Percentiles rank a stretch among this genome's conserved stretches.
These are phyloP conservation scores for Xylariomycetidae sp. DNA, from an alignment of 2,329 filamentous ascomycete genomes.

Conservation along the genomic window DNA sequence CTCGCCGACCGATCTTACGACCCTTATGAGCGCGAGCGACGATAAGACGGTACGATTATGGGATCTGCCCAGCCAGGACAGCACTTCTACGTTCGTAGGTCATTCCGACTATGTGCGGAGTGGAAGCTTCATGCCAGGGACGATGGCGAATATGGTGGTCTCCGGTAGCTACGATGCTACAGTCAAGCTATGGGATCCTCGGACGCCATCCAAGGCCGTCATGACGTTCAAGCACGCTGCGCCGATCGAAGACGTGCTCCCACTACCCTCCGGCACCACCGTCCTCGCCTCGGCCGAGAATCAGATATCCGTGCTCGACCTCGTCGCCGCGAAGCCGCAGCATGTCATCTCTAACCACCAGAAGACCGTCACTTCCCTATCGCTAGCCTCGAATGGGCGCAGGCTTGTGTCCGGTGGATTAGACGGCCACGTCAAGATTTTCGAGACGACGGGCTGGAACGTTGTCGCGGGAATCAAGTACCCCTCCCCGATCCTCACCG, in stretches of 20 bases:
- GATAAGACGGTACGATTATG: constrained; percentile 90
- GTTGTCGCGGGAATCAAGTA: constrained; percentile 95
- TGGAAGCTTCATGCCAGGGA: constrained; percentile 77
- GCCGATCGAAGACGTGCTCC: constrained; percentile 81
- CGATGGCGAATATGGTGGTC: constrained; percentile 69
- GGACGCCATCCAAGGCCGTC: constrained; percentile 62
- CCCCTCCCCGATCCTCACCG: constrained; percentile 80
- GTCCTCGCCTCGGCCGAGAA: constrained; percentile 81
- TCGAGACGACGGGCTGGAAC: constrained; percentile 92
- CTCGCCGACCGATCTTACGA: constrained; percentile 82
- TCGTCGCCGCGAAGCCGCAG: constrained; percentile 84
- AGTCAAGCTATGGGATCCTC: constrained; percentile 88
- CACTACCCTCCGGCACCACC: constrained; percentile 81
- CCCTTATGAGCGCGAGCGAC: constrained; percentile 83
- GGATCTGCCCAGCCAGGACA: constrained; percentile 80
- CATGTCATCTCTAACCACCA: constrained; percentile 91
- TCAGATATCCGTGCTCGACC: constrained; percentile 83
- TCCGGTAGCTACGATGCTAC: constrained; percentile 95
- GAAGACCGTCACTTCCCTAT: constrained; percentile 90
- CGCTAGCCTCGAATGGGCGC: constrained; percentile 73
- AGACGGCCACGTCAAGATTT: constrained; percentile 95
- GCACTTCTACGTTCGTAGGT: constrained; percentile 73
- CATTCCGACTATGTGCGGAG: constrained; percentile 90
- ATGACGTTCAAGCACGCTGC: constrained; percentile 96
- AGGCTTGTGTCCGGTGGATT: constrained; percentile 83